Evolutionary conservation across 441 rosid genomes (phyloP).

Genomic region (Adansonia gregorii): DNA sequence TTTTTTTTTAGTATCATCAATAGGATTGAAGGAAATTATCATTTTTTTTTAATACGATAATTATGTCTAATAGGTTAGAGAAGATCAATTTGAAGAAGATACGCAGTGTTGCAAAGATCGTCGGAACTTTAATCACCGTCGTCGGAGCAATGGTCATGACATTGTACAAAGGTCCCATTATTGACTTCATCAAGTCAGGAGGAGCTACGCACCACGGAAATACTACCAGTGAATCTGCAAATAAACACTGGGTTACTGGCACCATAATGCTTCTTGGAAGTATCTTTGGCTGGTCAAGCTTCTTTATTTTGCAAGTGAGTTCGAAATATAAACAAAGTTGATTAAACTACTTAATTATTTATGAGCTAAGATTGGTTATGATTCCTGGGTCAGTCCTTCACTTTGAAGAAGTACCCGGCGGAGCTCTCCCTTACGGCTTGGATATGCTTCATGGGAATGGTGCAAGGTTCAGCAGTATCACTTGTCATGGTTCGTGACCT

Average conservation of each 20-base stretch:
- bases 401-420: constrained; percentile 80
- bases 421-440: constrained; percentile 75
- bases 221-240: constrained; percentile 35
- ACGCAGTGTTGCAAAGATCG: constrained; percentile 70
- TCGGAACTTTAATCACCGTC: constrained; percentile 78
- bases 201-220: constrained; percentile 41
- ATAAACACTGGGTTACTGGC: constrained; percentile 68
- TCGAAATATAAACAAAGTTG: neutral
- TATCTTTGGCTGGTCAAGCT: constrained; percentile 73
- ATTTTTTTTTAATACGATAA: neutral
- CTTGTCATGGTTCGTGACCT: constrained; percentile 73
- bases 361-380: neutral
- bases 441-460: constrained; percentile 74
- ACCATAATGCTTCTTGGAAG: constrained; percentile 67
- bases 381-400: constrained; percentile 58
- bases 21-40: neutral
- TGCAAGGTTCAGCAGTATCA: constrained; percentile 67
- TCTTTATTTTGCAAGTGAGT: constrained; percentile 84
- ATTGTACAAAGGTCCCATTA: constrained; percentile 81
- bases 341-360: neutral
- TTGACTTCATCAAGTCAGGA: constrained; percentile 53
- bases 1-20: neutral
- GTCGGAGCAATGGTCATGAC: constrained; percentile 94
- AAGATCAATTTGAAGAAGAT: constrained; percentile 60
- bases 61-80: constrained; percentile 58